phyloP scores from a whole-genome alignment of 2,329 filamentous ascomycete species.

The Fusarium drepaniforme region DNA sequence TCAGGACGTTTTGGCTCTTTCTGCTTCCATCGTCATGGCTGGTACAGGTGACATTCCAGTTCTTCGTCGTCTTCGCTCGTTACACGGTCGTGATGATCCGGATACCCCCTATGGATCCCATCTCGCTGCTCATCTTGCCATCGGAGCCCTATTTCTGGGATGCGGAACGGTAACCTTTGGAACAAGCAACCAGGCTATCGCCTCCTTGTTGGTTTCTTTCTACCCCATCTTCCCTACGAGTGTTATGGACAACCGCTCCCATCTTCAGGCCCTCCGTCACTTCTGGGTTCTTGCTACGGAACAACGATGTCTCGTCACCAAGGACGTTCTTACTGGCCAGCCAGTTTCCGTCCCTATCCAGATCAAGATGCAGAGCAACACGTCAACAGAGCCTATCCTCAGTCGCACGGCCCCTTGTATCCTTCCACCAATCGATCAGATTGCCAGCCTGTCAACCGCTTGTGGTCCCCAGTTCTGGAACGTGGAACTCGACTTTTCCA shows the following conservation, averaged over 20 bases:
- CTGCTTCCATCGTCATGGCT: conserved; percentile 91
- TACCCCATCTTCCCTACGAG: conserved; percentile 92
- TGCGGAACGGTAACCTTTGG: conserved; percentile 94
- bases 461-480: conserved; percentile 81
- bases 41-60: conserved; percentile 91
- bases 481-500: conserved; percentile 80
- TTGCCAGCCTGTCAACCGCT: conserved; percentile 70
- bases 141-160: conserved; percentile 90
- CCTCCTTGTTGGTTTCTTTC: conserved; percentile 88
- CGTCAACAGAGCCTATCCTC: conserved; percentile 53
- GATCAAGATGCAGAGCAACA: conserved; percentile 66
- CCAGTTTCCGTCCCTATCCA: conserved; percentile 80
- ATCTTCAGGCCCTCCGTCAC: conserved; percentile 95
- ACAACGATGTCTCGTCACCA: conserved; percentile 86
- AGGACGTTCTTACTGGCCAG: conserved; percentile 86
- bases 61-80: conserved; percentile 84
- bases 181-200: conserved; percentile 88
- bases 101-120: conserved; percentile 95
- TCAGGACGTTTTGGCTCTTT: conserved; percentile 87
- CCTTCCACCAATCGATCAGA: conserved; percentile 73
- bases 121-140: conserved; percentile 90
- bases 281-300: conserved; percentile 97
- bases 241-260: conserved; percentile 93
- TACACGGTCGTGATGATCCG: conserved; percentile 87
- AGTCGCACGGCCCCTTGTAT: conserved; percentile 69